Conservation (phyloP, 164 flowering plant species). For the Chloranthus sessilifolius region DNA sequence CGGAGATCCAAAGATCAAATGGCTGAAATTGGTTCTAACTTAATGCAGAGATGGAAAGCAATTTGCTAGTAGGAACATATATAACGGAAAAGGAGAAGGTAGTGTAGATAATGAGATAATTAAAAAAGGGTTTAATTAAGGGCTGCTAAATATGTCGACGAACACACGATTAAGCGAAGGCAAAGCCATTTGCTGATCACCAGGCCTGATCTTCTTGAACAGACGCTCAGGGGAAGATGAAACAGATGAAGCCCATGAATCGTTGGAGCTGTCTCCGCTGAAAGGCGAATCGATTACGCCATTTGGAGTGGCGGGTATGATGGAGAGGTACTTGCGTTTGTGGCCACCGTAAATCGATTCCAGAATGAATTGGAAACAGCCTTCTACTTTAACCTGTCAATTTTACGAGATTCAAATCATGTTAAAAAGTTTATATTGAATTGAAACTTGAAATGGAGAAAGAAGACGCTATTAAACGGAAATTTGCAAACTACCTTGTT, state of each 20-base stretch:
- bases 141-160: conserved; percentile 23
- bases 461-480: too few species aligned
- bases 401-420: not conserved
- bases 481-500: conserved; percentile 38
- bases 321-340: conserved; percentile 40
- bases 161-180: conserved; percentile 30
- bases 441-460: too few species aligned
- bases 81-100: conserved; percentile 8
- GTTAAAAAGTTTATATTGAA: not conserved
- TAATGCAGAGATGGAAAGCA: conserved; percentile 51
- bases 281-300: conserved; percentile 64
- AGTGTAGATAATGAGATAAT: not conserved
- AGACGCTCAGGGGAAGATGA: conserved; percentile 46
- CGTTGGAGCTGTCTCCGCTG: conserved; percentile 66
- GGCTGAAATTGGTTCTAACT: too few species aligned
- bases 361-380: conserved; percentile 46
- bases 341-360: conserved; percentile 24
- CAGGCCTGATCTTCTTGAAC: conserved; percentile 49
- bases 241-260: conserved; percentile 45
- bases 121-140: conserved; percentile 11
- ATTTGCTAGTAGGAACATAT: conserved; percentile 24
- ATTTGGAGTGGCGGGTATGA: conserved; percentile 51
- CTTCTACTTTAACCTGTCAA: conserved; percentile 53
- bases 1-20: not conserved
- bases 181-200: conserved; percentile 42